Evolutionary conservation across 1,284 basidiomycete genomes (phyloP).

Genomic region (Malassezia sp.): DNA sequence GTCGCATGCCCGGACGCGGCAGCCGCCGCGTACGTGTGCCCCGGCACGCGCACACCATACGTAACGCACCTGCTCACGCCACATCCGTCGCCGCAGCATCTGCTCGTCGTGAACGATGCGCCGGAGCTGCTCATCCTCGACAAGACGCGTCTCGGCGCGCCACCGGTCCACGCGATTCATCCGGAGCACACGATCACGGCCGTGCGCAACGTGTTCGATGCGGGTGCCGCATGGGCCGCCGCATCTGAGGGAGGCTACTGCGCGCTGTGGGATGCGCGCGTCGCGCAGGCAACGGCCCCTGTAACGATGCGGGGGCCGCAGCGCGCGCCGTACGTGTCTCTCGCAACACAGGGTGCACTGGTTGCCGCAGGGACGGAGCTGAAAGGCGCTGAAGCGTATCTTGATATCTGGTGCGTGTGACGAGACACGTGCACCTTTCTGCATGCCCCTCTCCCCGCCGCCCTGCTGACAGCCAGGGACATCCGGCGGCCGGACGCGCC

Average conservation of each 20-base stretch:
- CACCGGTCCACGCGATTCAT: conserved; percentile 17
- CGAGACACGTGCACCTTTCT: no score
- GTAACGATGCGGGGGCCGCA: conserved; percentile 19
- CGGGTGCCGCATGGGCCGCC: conserved; percentile 7
- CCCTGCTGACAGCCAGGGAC: no score
- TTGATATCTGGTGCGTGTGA: conserved; percentile 43
- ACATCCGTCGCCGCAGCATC: conserved; percentile 18
- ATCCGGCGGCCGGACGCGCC: conserved; percentile 20
- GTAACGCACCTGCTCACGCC: conserved; percentile 28
- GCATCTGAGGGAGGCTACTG: conserved; percentile 20
- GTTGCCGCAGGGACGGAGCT: conserved; percentile 39
- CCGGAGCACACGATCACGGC: conserved; percentile 21
- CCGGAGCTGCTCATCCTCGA: conserved; percentile 25
- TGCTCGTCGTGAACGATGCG: conserved; percentile 24
- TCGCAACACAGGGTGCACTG: conserved; percentile 13
- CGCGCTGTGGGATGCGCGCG: conserved; percentile 24
- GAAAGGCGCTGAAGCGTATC: conserved; percentile 28
- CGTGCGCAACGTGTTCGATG: conserved; percentile 12
- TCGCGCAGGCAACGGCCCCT: conserved; percentile 9
- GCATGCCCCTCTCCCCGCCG: no score
- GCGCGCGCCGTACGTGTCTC: conserved; percentile 28
- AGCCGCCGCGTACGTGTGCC: conserved; percentile 1
- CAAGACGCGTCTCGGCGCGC: conserved; percentile 17
- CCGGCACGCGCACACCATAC: conserved; percentile 10
- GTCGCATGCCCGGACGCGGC: conserved; percentile 4